A percentile compares a stretch with the other conserved stretches of the same genome.
Conservation (phyloP, 2,329 filamentous ascomycete species). For the Plenodomus biglobosus region DNA sequence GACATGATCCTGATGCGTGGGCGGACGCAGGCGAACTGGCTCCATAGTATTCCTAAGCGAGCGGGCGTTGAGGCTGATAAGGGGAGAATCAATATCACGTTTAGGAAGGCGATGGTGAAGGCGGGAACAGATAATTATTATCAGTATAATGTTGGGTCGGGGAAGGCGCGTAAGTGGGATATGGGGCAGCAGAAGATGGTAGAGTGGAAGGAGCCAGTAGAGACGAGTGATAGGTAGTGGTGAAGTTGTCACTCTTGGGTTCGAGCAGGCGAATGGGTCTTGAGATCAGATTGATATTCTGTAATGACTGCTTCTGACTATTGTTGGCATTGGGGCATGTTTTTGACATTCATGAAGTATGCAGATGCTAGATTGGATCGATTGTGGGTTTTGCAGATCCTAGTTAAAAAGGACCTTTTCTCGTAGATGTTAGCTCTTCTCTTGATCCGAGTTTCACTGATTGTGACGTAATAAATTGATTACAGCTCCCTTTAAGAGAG, state of each 20-base stretch:
- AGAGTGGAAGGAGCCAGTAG: conserved; percentile 28
- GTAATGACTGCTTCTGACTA: too few relatives aligned
- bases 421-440: too few relatives aligned
- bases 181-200: conserved; percentile 55
- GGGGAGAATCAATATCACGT: conserved; percentile 74
- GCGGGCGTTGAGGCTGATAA: conserved; percentile 63
- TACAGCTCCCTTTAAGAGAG: too few relatives aligned
- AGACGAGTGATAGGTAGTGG: not conserved
- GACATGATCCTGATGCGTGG: conserved; percentile 82
- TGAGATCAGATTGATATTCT: not conserved
- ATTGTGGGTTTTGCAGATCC: too few relatives aligned
- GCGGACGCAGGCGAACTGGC: conserved; percentile 69
- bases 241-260: not conserved
- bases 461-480: too few relatives aligned
- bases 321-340: too few relatives aligned
- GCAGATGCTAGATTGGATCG: too few relatives aligned
- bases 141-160: conserved; percentile 75
- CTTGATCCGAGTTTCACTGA: too few relatives aligned
- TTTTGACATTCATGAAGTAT: too few relatives aligned
- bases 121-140: conserved; percentile 82
- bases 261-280: not conserved
- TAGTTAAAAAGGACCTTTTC: too few relatives aligned
- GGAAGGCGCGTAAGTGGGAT: conserved; percentile 70
- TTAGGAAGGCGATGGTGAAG: conserved; percentile 68
- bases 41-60: conserved; percentile 77